A percentile compares a stretch with the other conserved stretches of the same genome.
These are phyloP conservation scores for Adiantum capillusveneris DNA, from an alignment of 75 land plant species.

Conservation along the genomic window DNA sequence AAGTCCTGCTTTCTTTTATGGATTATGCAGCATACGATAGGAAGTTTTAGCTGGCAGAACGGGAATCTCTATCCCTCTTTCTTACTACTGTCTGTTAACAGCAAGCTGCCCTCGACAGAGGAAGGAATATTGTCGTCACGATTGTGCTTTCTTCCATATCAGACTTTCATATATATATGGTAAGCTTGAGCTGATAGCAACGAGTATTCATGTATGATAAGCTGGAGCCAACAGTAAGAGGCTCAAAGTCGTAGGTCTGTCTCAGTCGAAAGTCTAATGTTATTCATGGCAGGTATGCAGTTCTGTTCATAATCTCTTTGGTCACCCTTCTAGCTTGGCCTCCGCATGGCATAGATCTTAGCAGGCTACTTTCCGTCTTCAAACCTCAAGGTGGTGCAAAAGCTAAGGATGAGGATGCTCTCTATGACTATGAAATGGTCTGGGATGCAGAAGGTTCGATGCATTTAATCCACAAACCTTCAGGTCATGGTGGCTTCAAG, in stretches of 20 bases:
- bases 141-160: slow-evolving; percentile 84
- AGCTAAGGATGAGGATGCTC: slow-evolving; percentile 72
- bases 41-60: slow-evolving; percentile 93
- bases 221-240: too few relatives aligned
- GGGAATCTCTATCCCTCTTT: slow-evolving; percentile 87
- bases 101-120: slow-evolving; percentile 13
- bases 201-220: neutral
- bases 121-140: slow-evolving; percentile 32
- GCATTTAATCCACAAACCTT: slow-evolving; percentile 74
- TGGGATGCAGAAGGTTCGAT: slow-evolving; percentile 97
- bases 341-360: slow-evolving; percentile 32
- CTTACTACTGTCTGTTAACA: slow-evolving; percentile 60
- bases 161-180: slow-evolving; percentile 79
- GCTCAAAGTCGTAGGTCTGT: too few relatives aligned
- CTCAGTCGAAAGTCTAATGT: neutral
- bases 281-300: slow-evolving; percentile 52
- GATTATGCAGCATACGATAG: slow-evolving; percentile 74
- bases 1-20: too few relatives aligned
- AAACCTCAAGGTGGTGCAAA: slow-evolving; percentile 24
- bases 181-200: slow-evolving; percentile 18
- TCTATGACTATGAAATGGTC: slow-evolving; percentile 75
- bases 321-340: slow-evolving; percentile 61
- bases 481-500: slow-evolving; percentile 4
- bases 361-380: slow-evolving; percentile 10
- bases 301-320: slow-evolving; percentile 44